Evolutionary conservation across 192 early-diverging fungal species (phyloP).

Genomic region (Mortierella alpina): DNA sequence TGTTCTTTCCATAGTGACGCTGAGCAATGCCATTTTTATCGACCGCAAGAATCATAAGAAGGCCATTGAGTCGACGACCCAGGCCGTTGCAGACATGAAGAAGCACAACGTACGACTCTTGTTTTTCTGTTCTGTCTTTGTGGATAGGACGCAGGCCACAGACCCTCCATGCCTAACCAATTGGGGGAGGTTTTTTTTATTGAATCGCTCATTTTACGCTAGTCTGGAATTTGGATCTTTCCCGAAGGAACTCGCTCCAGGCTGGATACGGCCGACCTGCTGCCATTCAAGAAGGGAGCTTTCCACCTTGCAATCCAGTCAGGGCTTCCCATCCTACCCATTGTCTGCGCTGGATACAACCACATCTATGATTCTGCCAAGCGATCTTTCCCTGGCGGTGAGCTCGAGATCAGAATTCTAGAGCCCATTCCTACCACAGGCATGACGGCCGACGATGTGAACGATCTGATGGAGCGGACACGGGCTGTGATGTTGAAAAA

Average conservation of each 20-base stretch:
- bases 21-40: slow-evolving; percentile 89
- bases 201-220: neutral
- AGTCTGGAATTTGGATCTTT: slow-evolving; percentile 85
- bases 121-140: neutral
- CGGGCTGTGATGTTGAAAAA: slow-evolving; percentile 64
- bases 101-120: slow-evolving; percentile 67
- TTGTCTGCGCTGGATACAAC: slow-evolving; percentile 82
- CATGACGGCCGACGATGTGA: slow-evolving; percentile 57
- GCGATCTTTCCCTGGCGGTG: slow-evolving; percentile 63
- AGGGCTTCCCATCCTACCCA: slow-evolving; percentile 85
- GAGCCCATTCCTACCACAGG: slow-evolving; percentile 62
- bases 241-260: slow-evolving; percentile 92
- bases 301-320: slow-evolving; percentile 93
- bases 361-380: slow-evolving; percentile 67
- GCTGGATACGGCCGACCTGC: slow-evolving; percentile 72
- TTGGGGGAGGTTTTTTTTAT: neutral
- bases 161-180: neutral
- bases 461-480: slow-evolving; percentile 55
- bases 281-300: slow-evolving; percentile 97
- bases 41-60: slow-evolving; percentile 82
- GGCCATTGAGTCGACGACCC: slow-evolving; percentile 80
- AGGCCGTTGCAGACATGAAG: slow-evolving; percentile 80
- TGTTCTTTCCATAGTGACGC: slow-evolving; percentile 61
- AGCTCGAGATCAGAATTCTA: slow-evolving; percentile 66
- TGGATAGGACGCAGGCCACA: neutral